Percentiles rank a stretch among this genome's conserved stretches.
These are phyloP conservation scores for Cercophora sp. DNA, from an alignment of 495 filamentous ascomycete genomes.

Conservation along the genomic window DNA sequence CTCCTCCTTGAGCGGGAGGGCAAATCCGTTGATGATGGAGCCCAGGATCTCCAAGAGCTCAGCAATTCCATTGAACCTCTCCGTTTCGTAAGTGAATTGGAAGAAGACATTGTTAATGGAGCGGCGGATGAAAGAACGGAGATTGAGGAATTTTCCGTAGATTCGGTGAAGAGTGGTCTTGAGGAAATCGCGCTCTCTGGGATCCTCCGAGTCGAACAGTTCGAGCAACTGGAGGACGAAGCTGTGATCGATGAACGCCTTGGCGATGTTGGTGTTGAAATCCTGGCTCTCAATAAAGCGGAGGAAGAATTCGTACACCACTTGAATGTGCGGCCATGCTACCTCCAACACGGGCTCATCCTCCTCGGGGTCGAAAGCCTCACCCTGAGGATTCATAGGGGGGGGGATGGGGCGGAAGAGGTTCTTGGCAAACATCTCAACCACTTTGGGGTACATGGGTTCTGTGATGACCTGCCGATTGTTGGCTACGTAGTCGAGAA, in stretches of 20 bases:
- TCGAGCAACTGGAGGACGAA: constrained; percentile 98
- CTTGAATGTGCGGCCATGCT: constrained; percentile 98
- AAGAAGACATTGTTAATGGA: constrained; percentile 99
- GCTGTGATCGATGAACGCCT: constrained; percentile 94
- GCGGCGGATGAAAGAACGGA: constrained; percentile 92
- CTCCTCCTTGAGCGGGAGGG: constrained; percentile 94
- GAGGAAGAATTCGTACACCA: constrained; percentile 99
- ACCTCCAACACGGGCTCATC: constrained; percentile 98
- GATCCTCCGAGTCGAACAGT: constrained; percentile 97
- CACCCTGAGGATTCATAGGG: constrained; percentile 93
- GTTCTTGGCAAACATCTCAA: constrained; percentile 99
- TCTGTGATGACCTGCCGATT: constrained; percentile 98
- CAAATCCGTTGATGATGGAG: constrained; percentile 99
- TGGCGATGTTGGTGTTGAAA: constrained; percentile 99
- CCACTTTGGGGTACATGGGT: constrained; percentile 96
- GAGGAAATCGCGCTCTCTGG: constrained; percentile 92
- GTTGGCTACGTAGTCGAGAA: constrained; percentile 97
- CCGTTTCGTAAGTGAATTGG: constrained; percentile 98
- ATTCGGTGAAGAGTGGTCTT: constrained; percentile 98
- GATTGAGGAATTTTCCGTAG: constrained; percentile 98
- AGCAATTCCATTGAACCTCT: constrained; percentile 96
- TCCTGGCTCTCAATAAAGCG: constrained; percentile 99
- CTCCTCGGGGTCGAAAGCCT: constrained; percentile 98
- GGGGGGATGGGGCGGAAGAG: constrained; percentile 95
- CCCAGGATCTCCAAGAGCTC: constrained; percentile 95